phyloP scores from a whole-genome alignment of 768 basidiomycete genomes.

The Chalciporus piperatus region DNA sequence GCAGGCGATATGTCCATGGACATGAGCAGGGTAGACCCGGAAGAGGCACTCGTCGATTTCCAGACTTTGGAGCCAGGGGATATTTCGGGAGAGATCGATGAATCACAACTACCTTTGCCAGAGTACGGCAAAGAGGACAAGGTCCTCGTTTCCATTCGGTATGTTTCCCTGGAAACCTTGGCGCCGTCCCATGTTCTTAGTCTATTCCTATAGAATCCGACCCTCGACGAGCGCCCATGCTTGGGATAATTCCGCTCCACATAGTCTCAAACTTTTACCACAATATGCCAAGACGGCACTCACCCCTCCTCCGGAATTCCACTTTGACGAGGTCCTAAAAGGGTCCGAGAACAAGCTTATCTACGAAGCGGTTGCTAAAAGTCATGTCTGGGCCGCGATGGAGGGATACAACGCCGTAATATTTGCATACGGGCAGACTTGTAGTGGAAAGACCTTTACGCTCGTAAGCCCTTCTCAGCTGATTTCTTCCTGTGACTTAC shows the following conservation, averaged over 20 bases:
- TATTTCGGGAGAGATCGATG: slow-evolving; percentile 67
- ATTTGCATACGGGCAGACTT: slow-evolving; percentile 93
- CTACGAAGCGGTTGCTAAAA: slow-evolving; percentile 71
- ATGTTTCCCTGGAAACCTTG: slow-evolving; percentile 7
- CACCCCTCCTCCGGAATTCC: slow-evolving; percentile 48
- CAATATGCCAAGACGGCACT: slow-evolving; percentile 48
- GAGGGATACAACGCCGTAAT: slow-evolving; percentile 95
- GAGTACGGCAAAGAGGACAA: slow-evolving; percentile 78
- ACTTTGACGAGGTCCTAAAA: slow-evolving; percentile 74
- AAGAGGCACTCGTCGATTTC: slow-evolving; percentile 74
- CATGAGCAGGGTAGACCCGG: slow-evolving; percentile 68
- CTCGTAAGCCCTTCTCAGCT: slow-evolving; percentile 35
- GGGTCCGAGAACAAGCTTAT: slow-evolving; percentile 78
- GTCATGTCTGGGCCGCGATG: slow-evolving; percentile 89
- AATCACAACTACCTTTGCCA: slow-evolving; percentile 40
- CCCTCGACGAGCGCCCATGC: slow-evolving; percentile 51
- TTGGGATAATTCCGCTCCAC: slow-evolving; percentile 49
- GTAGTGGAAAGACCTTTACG: slow-evolving; percentile 72
- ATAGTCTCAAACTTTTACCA: slow-evolving; percentile 61
- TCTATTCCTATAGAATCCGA: slow-evolving; percentile 48
- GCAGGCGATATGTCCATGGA: slow-evolving; percentile 65
- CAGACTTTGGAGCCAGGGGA: slow-evolving; percentile 69
- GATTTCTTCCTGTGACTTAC: slow-evolving; percentile 41
- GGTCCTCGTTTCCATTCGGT: slow-evolving; percentile 84
- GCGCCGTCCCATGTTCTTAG: not conserved